Evolutionary conservation across 371 early-diverging fungal species (phyloP).

Genomic region (Haplosporangium sp.): DNA sequence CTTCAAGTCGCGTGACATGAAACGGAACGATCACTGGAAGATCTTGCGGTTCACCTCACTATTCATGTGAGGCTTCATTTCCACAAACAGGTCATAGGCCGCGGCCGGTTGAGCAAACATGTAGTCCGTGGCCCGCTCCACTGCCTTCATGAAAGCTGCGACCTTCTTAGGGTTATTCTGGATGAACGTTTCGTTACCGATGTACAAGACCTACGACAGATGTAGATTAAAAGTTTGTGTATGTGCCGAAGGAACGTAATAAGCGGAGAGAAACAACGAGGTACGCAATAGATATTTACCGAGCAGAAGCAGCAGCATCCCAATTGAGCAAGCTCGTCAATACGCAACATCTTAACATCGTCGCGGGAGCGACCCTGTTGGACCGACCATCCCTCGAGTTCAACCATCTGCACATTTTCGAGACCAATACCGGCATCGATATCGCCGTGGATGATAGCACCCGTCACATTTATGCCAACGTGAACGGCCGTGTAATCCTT

Average conservation of each 20-base stretch:
- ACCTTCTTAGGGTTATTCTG: conserved; percentile 68
- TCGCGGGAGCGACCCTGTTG: conserved; percentile 62
- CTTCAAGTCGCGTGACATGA: conserved; percentile 69
- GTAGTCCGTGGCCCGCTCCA: conserved; percentile 65
- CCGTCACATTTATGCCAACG: conserved; percentile 77
- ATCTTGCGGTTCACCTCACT: conserved; percentile 69
- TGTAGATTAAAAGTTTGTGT: neutral
- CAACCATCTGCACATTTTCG: conserved; percentile 77
- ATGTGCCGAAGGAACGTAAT: neutral
- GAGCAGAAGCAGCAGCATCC: conserved; percentile 79
- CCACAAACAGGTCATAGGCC: conserved; percentile 65
- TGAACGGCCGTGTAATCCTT: conserved; percentile 70
- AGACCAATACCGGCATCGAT: conserved; percentile 79
- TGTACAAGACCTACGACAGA: conserved; percentile 64
- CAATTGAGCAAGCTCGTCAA: conserved; percentile 74
- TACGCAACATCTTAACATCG: conserved; percentile 74
- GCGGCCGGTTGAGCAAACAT: conserved; percentile 65
- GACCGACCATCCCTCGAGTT: conserved; percentile 74
- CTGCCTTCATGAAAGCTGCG: conserved; percentile 64
- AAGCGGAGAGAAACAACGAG: neutral
- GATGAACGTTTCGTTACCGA: conserved; percentile 73
- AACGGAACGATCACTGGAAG: conserved; percentile 72
- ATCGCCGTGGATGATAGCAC: conserved; percentile 67
- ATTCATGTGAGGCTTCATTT: conserved; percentile 71
- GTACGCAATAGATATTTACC: conserved; percentile 36